Conservation (phyloP, 2,329 filamentous ascomycete genomes). For the Ophiostoma triangulosporum region DNA sequence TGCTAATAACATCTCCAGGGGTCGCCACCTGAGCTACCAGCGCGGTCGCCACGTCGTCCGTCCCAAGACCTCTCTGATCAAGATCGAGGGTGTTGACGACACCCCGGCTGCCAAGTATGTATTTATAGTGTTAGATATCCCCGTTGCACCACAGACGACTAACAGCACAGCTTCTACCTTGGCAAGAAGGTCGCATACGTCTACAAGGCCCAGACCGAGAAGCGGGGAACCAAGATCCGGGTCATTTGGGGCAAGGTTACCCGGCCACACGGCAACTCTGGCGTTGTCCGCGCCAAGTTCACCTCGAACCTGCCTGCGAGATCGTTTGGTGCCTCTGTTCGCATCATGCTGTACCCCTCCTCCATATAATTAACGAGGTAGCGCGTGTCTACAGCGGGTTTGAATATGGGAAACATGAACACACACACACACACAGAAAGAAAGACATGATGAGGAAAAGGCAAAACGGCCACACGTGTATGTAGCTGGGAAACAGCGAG, state of each 20-base stretch:
- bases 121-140: too few species aligned
- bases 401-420: constrained; percentile 6
- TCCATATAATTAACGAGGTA: constrained; percentile 62
- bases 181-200: constrained; percentile 99
- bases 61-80: constrained; percentile 85
- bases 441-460: not conserved
- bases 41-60: constrained; percentile 85
- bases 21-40: constrained; percentile 97
- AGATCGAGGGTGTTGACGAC: constrained; percentile 97
- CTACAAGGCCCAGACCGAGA: constrained; percentile 89
- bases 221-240: constrained; percentile 95
- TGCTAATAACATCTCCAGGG: constrained; percentile 41
- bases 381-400: constrained; percentile 10
- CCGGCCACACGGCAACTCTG: constrained; percentile 61
- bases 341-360: constrained; percentile 96
- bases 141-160: too few species aligned
- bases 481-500: not conserved
- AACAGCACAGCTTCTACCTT: constrained; percentile 62
- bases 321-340: constrained; percentile 90
- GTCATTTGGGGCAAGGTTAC: constrained; percentile 33
- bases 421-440: not conserved
- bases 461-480: not conserved
- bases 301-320: constrained; percentile 87
- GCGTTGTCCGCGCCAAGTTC: constrained; percentile 97
- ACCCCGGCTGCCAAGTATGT: constrained; percentile 74